A percentile compares a stretch with the other conserved stretches of the same genome.
Evolutionary conservation across 2,329 filamentous ascomycete genomes (phyloP).

Genomic region (Pseudogymnoascus sp.): DNA sequence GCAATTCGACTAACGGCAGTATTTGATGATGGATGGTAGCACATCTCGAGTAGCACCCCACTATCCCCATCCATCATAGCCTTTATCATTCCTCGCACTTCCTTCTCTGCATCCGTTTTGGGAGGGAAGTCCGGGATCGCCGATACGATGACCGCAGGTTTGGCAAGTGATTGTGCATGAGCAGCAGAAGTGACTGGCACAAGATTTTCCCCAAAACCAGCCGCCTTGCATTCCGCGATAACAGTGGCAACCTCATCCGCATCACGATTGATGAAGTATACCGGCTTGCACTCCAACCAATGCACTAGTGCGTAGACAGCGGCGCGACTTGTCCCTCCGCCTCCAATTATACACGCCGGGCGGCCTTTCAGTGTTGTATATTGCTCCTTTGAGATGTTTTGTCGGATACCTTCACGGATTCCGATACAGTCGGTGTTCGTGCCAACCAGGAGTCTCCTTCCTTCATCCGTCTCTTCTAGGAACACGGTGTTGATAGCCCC

Average conservation of each 20-base stretch:
- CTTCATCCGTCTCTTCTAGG: slow-evolving; percentile 39
- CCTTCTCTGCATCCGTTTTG: slow-evolving; percentile 52
- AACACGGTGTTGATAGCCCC: slow-evolving; percentile 79
- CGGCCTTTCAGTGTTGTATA: slow-evolving; percentile 45
- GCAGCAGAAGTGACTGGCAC: slow-evolving; percentile 53
- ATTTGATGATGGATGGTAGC: slow-evolving; percentile 62
- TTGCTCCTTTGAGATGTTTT: slow-evolving; percentile 42
- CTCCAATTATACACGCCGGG: slow-evolving; percentile 68
- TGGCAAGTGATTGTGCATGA: slow-evolving; percentile 52
- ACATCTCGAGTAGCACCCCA: slow-evolving; percentile 72
- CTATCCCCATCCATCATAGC: slow-evolving; percentile 41
- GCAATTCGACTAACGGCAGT: slow-evolving; percentile 60
- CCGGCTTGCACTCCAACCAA: slow-evolving; percentile 58
- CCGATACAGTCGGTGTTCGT: slow-evolving; percentile 79
- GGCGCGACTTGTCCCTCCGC: slow-evolving; percentile 70
- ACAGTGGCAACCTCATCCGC: slow-evolving; percentile 59
- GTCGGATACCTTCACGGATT: slow-evolving; percentile 63
- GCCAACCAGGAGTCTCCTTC: slow-evolving; percentile 47
- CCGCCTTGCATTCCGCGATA: slow-evolving; percentile 52
- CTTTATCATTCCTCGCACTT: slow-evolving; percentile 41
- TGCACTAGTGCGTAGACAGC: slow-evolving; percentile 69
- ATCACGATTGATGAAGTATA: slow-evolving; percentile 76
- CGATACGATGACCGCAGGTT: slow-evolving; percentile 61
- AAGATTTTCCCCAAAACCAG: slow-evolving; percentile 54
- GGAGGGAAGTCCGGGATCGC: slow-evolving; percentile 75